phyloP scores from a whole-genome alignment of 176 grass and related monocot species.

The Elymus sibiricus region DNA sequence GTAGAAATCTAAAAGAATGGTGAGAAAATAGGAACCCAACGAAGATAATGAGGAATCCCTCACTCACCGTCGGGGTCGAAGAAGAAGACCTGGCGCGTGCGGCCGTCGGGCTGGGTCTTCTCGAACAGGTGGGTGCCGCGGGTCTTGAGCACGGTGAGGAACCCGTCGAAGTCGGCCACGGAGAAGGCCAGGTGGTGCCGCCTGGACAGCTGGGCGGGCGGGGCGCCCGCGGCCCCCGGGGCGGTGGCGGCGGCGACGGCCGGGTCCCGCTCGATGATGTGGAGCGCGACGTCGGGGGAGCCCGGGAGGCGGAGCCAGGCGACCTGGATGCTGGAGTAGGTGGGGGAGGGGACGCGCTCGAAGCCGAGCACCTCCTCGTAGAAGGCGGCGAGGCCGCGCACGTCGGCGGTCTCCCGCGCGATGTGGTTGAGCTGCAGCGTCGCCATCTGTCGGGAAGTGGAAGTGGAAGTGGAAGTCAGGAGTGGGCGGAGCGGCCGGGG shows the following conservation, averaged over 20 bases:
- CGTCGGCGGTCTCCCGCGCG: constrained; percentile 76
- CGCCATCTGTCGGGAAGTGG: constrained; percentile 30
- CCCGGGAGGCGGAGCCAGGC: constrained; percentile 64
- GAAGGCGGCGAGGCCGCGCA: constrained; percentile 78
- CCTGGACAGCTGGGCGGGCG: constrained; percentile 42
- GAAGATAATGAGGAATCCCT: background rate
- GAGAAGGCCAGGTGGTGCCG: constrained; percentile 77
- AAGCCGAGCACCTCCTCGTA: constrained; percentile 89
- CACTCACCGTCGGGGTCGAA: constrained; percentile 85
- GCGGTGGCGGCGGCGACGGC: constrained; percentile 13
- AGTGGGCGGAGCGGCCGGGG: background rate
- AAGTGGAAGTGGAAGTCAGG: background rate
- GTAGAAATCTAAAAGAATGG: background rate
- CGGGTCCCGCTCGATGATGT: constrained; percentile 82
- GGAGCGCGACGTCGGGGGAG: constrained; percentile 52
- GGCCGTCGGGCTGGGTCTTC: constrained; percentile 65
- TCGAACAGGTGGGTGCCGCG: constrained; percentile 59
- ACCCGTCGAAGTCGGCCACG: constrained; percentile 76
- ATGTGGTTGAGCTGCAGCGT: constrained; percentile 78
- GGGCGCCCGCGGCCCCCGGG: constrained; percentile 17
- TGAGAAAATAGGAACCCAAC: background rate
- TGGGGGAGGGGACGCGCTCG: constrained; percentile 49
- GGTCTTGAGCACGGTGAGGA: constrained; percentile 53
- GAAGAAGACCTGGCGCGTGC: constrained; percentile 91
- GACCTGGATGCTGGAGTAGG: constrained; percentile 54